Percentiles rank a stretch among this genome's conserved stretches.
Evolutionary conservation across 192 early-diverging fungal species (phyloP).

Genomic region (Coemansia sp.): DNA sequence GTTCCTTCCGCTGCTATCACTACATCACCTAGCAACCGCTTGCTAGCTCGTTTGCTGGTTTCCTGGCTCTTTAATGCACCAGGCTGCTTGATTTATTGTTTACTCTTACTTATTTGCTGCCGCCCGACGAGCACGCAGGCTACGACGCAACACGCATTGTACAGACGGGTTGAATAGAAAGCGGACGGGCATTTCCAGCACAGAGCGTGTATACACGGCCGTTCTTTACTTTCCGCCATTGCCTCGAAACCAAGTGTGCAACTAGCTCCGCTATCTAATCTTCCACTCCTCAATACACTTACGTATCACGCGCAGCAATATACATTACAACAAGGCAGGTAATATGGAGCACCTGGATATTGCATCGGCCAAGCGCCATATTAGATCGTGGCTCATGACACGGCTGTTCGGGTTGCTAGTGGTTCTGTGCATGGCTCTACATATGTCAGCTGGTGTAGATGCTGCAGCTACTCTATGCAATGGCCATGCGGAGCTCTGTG

Average conservation of each 20-base stretch:
- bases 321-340: background rate
- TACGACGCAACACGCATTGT: background rate
- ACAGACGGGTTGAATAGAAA: too few species aligned
- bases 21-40: background rate
- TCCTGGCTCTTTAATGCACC: background rate
- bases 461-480: slow-evolving; percentile 29
- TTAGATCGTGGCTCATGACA: slow-evolving; percentile 6
- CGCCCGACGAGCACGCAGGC: too few species aligned
- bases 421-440: slow-evolving; percentile 19
- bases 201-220: too few species aligned
- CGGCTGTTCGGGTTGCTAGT: slow-evolving; percentile 2
- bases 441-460: slow-evolving; percentile 9
- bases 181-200: too few species aligned
- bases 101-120: too few species aligned
- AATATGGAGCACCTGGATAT: background rate
- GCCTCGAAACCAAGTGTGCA: too few species aligned
- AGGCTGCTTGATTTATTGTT: background rate
- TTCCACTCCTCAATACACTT: too few species aligned
- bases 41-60: background rate
- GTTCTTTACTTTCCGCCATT: too few species aligned
- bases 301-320: slow-evolving; percentile 1
- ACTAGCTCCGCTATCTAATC: too few species aligned
- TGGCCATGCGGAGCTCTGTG: slow-evolving; percentile 41
- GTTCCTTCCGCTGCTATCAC: too few species aligned
- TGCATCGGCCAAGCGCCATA: slow-evolving; percentile 12